These are phyloP conservation scores for Linnemannia zychae DNA, from an alignment of 192 early-diverging fungal species.

Conservation along the genomic window DNA sequence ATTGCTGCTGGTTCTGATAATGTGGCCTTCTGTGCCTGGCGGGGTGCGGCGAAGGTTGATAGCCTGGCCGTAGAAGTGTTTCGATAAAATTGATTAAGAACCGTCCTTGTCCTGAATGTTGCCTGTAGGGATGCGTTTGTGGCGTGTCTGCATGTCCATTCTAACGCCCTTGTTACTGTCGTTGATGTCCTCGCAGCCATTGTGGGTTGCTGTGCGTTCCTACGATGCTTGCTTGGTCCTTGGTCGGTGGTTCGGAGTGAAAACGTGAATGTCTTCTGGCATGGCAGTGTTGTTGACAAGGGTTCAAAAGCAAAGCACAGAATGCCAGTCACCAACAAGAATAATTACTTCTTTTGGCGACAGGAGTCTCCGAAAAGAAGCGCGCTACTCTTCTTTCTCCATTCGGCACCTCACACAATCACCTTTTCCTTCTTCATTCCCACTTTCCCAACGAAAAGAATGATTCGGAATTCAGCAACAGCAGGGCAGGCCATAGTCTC, in stretches of 20 bases:
- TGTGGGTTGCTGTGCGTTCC: background rate
- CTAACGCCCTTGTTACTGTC: background rate
- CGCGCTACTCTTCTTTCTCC: background rate
- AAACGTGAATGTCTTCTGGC: background rate
- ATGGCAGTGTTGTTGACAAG: background rate
- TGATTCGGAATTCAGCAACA: slow-evolving; percentile 22
- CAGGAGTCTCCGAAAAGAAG: no score
- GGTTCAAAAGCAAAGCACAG: background rate
- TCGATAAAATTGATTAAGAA: background rate
- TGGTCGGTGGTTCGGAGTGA: background rate
- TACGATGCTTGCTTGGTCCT: no score
- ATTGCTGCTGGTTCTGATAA: background rate
- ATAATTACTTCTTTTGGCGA: no score
- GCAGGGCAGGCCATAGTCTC: slow-evolving; percentile 15
- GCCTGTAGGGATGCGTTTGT: background rate
- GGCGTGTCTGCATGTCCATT: background rate
- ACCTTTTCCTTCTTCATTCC: background rate
- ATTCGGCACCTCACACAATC: background rate
- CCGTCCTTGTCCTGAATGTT: background rate
- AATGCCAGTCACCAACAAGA: background rate
- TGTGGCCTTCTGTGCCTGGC: background rate
- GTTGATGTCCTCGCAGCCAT: slow-evolving; percentile 1
- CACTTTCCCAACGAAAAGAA: background rate
- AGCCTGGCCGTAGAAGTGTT: background rate
- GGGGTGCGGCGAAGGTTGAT: background rate